Conservation (phyloP, 2,329 filamentous ascomycete species). For the Amesomyces nigricolor region DNA sequence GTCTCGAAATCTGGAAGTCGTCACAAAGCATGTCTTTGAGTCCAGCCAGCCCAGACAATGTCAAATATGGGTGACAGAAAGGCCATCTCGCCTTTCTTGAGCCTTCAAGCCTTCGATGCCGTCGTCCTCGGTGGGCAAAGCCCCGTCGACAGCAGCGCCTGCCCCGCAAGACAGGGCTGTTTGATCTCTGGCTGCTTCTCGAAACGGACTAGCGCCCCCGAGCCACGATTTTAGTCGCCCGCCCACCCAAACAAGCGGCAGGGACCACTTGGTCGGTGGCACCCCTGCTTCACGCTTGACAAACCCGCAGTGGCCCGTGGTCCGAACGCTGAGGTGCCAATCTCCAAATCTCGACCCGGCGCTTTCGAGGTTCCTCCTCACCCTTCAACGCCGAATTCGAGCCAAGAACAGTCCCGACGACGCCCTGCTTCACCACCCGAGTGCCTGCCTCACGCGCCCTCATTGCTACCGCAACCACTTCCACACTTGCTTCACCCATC, state of each 20-base stretch:
- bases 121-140: too few relatives aligned
- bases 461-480: neutral
- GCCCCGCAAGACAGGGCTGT: constrained; percentile 4
- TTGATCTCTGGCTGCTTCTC: constrained; percentile 15
- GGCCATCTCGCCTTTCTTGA: neutral
- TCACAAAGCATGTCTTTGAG: neutral
- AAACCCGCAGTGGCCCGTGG: constrained; percentile 22
- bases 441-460: constrained; percentile 9
- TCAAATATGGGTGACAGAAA: neutral
- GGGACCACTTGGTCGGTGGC: constrained; percentile 21
- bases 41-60: neutral
- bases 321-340: constrained; percentile 20
- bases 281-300: constrained; percentile 18
- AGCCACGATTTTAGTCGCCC: constrained; percentile 24
- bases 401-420: constrained; percentile 7
- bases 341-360: constrained; percentile 27
- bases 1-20: neutral
- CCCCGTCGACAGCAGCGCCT: too few relatives aligned
- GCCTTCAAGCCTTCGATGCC: too few relatives aligned
- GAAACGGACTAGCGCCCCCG: constrained; percentile 21
- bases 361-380: constrained; percentile 26
- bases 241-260: constrained; percentile 26
- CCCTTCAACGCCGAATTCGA: constrained; percentile 22
- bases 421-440: constrained; percentile 1
- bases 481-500: constrained; percentile 7